A percentile compares a stretch with the other conserved stretches of the same genome.
phyloP scores from a whole-genome alignment of 179 eudicot species.

The Pouteria campechiana region DNA sequence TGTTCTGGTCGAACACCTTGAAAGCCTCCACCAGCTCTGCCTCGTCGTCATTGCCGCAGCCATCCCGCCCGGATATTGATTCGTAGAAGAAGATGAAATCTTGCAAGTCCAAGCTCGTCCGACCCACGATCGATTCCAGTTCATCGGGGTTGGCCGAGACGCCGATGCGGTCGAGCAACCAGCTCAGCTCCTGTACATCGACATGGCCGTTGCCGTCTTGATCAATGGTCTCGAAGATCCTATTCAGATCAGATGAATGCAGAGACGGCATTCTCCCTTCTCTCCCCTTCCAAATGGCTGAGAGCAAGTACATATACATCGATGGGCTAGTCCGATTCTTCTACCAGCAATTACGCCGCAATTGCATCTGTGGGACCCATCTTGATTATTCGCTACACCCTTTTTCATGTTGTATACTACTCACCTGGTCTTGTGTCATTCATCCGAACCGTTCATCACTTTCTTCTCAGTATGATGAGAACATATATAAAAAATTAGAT shows the following conservation, averaged over 20 bases:
- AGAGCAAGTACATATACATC: too few relatives aligned
- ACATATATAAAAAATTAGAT: too few relatives aligned
- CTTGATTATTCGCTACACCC: too few relatives aligned
- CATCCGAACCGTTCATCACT: too few relatives aligned
- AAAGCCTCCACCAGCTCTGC: conserved; percentile 47
- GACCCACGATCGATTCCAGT: conserved; percentile 26
- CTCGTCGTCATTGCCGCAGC: conserved; percentile 9
- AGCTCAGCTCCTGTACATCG: conserved; percentile 38
- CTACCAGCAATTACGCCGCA: too few relatives aligned
- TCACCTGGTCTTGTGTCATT: too few relatives aligned
- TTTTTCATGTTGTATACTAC: too few relatives aligned
- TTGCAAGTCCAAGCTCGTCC: conserved; percentile 22
- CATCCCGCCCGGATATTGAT: neutral
- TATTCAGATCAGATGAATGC: conserved; percentile 22
- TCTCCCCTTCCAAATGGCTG: too few relatives aligned
- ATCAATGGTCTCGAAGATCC: conserved; percentile 47
- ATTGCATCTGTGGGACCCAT: too few relatives aligned
- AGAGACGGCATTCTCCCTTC: conserved; percentile 47
- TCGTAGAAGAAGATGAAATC: conserved; percentile 49
- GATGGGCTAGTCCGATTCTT: too few relatives aligned
- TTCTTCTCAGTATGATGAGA: too few relatives aligned
- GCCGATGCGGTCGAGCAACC: conserved; percentile 34
- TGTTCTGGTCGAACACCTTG: conserved; percentile 52
- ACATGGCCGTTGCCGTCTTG: conserved; percentile 36
- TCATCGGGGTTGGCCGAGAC: conserved; percentile 20